Conservation (phyloP, 805 yeast species). For the Zygoascus flipseniorum region DNA sequence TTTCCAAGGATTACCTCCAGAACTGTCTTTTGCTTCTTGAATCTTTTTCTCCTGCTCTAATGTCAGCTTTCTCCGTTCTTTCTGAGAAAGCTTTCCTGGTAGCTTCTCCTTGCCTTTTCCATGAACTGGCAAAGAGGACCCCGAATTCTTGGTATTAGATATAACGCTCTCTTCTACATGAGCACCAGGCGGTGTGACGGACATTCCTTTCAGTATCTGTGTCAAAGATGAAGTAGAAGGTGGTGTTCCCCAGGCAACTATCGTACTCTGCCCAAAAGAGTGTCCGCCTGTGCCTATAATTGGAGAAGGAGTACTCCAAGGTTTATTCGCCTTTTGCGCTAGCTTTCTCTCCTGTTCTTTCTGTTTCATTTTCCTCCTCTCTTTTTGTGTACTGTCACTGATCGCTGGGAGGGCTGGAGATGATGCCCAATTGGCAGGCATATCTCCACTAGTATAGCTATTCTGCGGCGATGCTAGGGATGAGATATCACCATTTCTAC, state of each 20-base stretch:
- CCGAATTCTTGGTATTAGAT: neutral
- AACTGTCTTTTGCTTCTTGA: neutral
- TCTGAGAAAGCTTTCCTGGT: conserved; percentile 46
- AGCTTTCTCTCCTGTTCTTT: neutral
- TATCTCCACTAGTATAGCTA: neutral
- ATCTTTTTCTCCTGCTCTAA: conserved; percentile 6
- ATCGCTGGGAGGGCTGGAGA: neutral
- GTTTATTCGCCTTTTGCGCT: neutral
- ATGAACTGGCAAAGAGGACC: neutral
- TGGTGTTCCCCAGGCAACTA: neutral
- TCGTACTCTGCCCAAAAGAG: neutral
- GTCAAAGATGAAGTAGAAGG: neutral
- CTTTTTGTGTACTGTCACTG: neutral
- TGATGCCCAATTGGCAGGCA: neutral
- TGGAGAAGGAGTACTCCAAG: neutral
- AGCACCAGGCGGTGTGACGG: neutral
- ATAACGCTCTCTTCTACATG: neutral
- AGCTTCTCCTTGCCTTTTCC: neutral
- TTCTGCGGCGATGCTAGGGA: neutral
- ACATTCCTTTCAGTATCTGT: neutral
- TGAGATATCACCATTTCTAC: neutral
- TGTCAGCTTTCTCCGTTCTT: conserved; percentile 40
- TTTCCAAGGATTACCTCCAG: neutral
- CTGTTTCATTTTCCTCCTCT: neutral
- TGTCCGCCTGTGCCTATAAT: neutral